Conservation (phyloP, 306 rosid genomes). For the Sechiopsis laciniata region DNA sequence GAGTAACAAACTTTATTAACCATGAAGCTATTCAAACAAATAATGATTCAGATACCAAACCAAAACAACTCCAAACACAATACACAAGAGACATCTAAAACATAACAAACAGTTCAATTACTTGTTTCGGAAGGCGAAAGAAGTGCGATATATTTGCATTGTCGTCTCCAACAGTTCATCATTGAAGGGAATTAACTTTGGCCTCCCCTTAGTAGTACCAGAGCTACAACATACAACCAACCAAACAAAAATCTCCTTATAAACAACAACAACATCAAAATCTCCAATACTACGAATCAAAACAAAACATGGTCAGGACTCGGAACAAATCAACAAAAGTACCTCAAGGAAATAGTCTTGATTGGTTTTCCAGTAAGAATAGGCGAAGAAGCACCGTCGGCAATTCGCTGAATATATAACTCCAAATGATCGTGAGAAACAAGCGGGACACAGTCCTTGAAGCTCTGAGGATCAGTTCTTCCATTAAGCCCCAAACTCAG, state of each 20-base stretch:
- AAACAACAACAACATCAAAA: slow-evolving; percentile 15
- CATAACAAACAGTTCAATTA: slow-evolving; percentile 19
- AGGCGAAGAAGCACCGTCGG: slow-evolving; percentile 55
- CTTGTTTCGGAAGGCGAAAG: slow-evolving; percentile 89
- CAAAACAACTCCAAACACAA: background rate
- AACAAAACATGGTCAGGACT: background rate
- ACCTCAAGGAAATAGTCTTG: slow-evolving; percentile 75
- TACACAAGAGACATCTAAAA: background rate
- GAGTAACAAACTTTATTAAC: background rate
- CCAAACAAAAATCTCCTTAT: slow-evolving; percentile 10
- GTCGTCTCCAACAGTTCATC: slow-evolving; percentile 77
- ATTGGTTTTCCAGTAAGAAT: slow-evolving; percentile 81
- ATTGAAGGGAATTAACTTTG: slow-evolving; percentile 74
- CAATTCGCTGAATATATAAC: slow-evolving; percentile 57
- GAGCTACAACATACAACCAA: slow-evolving; percentile 47
- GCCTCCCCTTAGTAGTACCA: slow-evolving; percentile 91
- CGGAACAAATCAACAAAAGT: background rate
- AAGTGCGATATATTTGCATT: slow-evolving; percentile 61
- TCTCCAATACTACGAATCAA: background rate
- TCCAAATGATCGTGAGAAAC: slow-evolving; percentile 66
- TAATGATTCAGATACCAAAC: background rate
- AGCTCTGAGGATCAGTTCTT: slow-evolving; percentile 73
- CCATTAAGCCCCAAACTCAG: slow-evolving; percentile 57
- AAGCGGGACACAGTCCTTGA: slow-evolving; percentile 67
- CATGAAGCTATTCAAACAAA: background rate